These are phyloP conservation scores for Zizania palustris DNA, from an alignment of 202 grass and related monocot genomes.

Conservation along the genomic window DNA sequence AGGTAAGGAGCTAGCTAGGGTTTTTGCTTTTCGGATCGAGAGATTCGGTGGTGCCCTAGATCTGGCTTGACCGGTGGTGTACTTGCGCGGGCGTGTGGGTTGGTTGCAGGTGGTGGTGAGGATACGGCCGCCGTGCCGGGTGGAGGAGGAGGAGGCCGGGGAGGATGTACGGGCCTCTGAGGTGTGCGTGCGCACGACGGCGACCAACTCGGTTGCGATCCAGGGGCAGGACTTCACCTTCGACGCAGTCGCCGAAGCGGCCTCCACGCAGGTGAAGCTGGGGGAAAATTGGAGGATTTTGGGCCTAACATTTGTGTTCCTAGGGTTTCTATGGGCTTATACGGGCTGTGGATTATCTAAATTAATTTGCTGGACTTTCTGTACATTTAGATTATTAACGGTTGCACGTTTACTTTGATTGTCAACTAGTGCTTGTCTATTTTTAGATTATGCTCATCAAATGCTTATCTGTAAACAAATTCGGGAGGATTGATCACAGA, in stretches of 20 bases:
- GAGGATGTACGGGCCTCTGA: background rate
- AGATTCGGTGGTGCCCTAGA: background rate
- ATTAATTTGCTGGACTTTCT: background rate
- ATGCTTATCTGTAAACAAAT: background rate
- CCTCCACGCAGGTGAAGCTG: constrained; percentile 33
- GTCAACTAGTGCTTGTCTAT: background rate
- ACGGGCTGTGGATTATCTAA: constrained; percentile 6
- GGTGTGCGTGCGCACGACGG: background rate
- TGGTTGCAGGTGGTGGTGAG: constrained; percentile 4
- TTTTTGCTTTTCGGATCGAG: background rate
- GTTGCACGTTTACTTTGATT: background rate
- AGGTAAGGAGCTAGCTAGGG: constrained; percentile 41
- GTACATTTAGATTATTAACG: background rate
- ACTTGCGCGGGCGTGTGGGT: too few species aligned
- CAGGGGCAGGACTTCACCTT: constrained; percentile 30
- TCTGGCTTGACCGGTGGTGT: background rate
- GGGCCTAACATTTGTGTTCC: background rate
- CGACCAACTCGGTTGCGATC: background rate
- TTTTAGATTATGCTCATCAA: too few species aligned
- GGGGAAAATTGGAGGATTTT: background rate
- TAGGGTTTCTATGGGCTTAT: background rate
- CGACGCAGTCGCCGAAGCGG: constrained; percentile 20
- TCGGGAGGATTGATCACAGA: background rate
- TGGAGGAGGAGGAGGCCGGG: background rate
- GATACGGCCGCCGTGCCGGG: background rate